phyloP scores from a whole-genome alignment of 2,329 filamentous ascomycete genomes.

The Cladophialophora chaetospira region DNA sequence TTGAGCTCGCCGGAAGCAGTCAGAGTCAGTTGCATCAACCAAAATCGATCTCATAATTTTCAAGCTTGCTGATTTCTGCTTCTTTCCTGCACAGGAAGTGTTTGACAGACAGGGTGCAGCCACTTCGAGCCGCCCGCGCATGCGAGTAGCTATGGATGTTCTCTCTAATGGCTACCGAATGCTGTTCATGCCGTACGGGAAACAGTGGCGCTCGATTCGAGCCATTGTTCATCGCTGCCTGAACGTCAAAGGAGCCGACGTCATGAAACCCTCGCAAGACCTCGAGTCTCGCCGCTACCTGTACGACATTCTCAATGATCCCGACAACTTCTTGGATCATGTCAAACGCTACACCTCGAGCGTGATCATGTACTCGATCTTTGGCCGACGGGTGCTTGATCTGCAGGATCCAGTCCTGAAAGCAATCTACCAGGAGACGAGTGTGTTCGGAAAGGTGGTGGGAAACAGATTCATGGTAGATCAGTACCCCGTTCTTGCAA shows the following conservation, averaged over 20 bases:
- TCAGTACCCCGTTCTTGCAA: conserved; percentile 22
- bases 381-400: neutral
- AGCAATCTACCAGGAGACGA: conserved; percentile 3
- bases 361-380: conserved; percentile 2
- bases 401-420: conserved; percentile 11
- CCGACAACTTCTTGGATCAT: conserved; percentile 4
- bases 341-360: conserved; percentile 8
- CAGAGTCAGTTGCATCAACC: neutral
- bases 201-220: conserved; percentile 9
- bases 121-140: neutral
- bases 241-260: conserved; percentile 6
- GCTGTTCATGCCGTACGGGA: conserved; percentile 17
- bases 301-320: conserved; percentile 4
- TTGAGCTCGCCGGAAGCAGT: conserved; percentile 14
- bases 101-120: conserved; percentile 5
- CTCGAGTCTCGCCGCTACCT: conserved; percentile 5
- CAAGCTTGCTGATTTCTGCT: neutral
- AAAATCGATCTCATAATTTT: neutral
- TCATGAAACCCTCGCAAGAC: conserved; percentile 8
- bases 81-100: neutral
- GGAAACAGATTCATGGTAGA: conserved; percentile 16
- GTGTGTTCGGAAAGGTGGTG: conserved; percentile 1
- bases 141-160: conserved; percentile 7
- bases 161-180: conserved; percentile 15
- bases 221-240: conserved; percentile 5